Conservation (phyloP, 2,329 filamentous ascomycete species). For the Fusarium sp. region DNA sequence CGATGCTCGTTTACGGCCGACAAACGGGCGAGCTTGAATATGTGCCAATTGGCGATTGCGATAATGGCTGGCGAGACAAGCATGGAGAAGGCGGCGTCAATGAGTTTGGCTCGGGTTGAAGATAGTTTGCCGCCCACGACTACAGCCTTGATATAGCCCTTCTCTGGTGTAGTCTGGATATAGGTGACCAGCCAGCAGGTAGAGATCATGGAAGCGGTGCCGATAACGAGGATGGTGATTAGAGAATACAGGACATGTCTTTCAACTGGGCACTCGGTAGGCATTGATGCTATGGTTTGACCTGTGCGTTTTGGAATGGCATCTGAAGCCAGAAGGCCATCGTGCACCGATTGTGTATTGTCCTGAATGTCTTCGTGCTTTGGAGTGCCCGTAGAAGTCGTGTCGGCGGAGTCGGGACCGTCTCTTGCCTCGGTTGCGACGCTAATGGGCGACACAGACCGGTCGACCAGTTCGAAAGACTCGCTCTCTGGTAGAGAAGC, state of each 20-base stretch:
- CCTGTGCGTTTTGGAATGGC: background rate
- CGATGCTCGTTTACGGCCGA: slow-evolving; percentile 32
- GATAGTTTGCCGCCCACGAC: slow-evolving; percentile 18
- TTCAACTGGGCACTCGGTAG: slow-evolving; percentile 2
- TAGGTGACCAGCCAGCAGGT: slow-evolving; percentile 22
- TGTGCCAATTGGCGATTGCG: slow-evolving; percentile 30
- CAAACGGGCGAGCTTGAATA: slow-evolving; percentile 35
- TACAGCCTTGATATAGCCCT: slow-evolving; percentile 18
- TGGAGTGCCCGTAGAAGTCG: background rate
- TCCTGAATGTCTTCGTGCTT: background rate
- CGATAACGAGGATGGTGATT: slow-evolving; percentile 1
- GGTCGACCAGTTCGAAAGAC: background rate
- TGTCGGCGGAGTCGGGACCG: background rate
- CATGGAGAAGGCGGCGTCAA: slow-evolving; percentile 34
- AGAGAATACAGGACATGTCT: slow-evolving; percentile 32
- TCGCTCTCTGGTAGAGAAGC: background rate
- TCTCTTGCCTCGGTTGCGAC: background rate
- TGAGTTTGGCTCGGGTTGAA: slow-evolving; percentile 30
- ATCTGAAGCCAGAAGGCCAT: background rate
- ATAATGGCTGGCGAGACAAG: slow-evolving; percentile 22
- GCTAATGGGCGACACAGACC: background rate
- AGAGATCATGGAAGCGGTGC: background rate
- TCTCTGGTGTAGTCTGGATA: slow-evolving; percentile 6
- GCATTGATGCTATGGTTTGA: background rate
- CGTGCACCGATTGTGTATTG: background rate